Base-by-base conservation (phyloP, 2,329 filamentous ascomycete species). In the Tolypocladium cylindrosporum region DNA sequence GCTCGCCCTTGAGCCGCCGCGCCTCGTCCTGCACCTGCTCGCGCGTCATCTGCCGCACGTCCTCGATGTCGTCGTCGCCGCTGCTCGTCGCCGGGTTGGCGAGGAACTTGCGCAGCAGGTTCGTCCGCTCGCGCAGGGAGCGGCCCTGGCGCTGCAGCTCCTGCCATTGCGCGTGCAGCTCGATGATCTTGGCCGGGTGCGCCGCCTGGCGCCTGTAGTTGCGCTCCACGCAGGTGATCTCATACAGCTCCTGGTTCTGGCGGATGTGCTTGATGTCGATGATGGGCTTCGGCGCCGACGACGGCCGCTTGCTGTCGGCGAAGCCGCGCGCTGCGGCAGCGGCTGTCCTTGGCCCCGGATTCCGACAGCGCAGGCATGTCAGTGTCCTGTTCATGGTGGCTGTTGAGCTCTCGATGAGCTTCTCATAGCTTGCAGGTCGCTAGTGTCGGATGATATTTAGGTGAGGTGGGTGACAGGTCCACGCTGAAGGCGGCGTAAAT, bases 211-310 rank as follows among this genome's bases (percentile, higher is more conserved):
- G 64, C 59, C 70, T 79, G 75, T 97, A 97, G 71, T 97, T 97
- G 64, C 94, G 86, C 64, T 91, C 87, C 60, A 88, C 71, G 73
- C 90, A 96, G 68, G 95, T 97, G 63, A 87, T 79, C 65, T 88
- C 82, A 77, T 97, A 89, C 19, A 95, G 80, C 16, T 87, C 83
- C 19, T 89, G 84, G 72, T 95, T 89, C 68, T 91, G 83, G 59
- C 92, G 91, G 71, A 99, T 96, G 75, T 94, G 88, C 71, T 90
- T 93, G 69, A 96, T 81, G 75, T 97, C 89, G 63, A 95, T 81
- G 53, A 82, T 82, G 34, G 90, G 84, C 70, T 90, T 93, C 13
- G 91, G 91, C 16, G 90, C 91, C 56, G 82, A 86, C 1, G 88
- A 79, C 5, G 89, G 88, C 43, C 86, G 80, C 59, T 70, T 72